Evolutionary conservation across 192 early-diverging fungal genomes (phyloP).

Genomic region (Ambispora gerdemannii): DNA sequence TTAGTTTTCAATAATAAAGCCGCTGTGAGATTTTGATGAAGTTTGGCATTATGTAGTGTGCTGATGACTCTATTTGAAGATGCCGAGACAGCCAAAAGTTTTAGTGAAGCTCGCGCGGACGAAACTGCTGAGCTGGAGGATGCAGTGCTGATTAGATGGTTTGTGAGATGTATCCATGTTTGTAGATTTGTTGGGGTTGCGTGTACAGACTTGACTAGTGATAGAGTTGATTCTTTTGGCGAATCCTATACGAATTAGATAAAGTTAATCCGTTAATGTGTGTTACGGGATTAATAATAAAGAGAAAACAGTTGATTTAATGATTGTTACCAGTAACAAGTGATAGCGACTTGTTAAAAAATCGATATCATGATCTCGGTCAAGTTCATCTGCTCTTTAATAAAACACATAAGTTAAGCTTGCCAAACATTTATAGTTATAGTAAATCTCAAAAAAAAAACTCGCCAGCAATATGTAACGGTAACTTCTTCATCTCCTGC

Average conservation of each 20-base stretch:
- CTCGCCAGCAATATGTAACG: slow-evolving; percentile 42
- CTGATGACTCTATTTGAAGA: slow-evolving; percentile 26
- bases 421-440: background rate
- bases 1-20: slow-evolving; percentile 33
- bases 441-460: slow-evolving; percentile 10
- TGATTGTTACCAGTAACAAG: slow-evolving; percentile 34
- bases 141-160: slow-evolving; percentile 33
- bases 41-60: slow-evolving; percentile 35
- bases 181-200: slow-evolving; percentile 39
- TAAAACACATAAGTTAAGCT: background rate
- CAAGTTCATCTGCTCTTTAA: slow-evolving; percentile 32
- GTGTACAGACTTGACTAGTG: slow-evolving; percentile 44
- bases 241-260: slow-evolving; percentile 24
- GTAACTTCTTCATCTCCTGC: slow-evolving; percentile 61
- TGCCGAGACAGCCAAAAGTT: slow-evolving; percentile 28
- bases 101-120: slow-evolving; percentile 33
- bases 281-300: background rate
- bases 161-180: slow-evolving; percentile 41
- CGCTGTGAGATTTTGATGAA: slow-evolving; percentile 40
- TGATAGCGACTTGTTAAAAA: slow-evolving; percentile 18
- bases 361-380: slow-evolving; percentile 6
- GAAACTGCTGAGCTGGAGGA: slow-evolving; percentile 36
- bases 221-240: slow-evolving; percentile 30
- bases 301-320: slow-evolving; percentile 13
- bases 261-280: background rate